Evolutionary conservation across 2,329 filamentous ascomycete species (phyloP).

Genomic region (Claviceps spartinae): DNA sequence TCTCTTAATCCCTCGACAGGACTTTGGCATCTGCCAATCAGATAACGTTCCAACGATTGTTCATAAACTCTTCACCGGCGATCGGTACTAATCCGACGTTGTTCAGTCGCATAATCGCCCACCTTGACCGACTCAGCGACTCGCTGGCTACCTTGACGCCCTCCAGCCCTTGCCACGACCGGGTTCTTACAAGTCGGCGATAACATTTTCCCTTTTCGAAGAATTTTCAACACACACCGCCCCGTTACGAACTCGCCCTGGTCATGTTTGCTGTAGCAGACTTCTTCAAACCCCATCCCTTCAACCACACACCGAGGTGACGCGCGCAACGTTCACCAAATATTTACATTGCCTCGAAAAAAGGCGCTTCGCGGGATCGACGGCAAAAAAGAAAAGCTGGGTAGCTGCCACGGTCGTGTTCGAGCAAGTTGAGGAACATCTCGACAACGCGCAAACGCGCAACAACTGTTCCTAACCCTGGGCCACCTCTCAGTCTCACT

Average conservation of each 20-base stretch:
- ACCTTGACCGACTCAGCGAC: slow-evolving; percentile 2
- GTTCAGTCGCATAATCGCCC: slow-evolving; percentile 11
- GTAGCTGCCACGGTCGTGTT: background rate
- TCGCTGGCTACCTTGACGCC: slow-evolving; percentile 17
- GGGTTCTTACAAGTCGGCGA: slow-evolving; percentile 18
- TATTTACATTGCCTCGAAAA: slow-evolving; percentile 11
- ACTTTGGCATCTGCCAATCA: slow-evolving; percentile 28
- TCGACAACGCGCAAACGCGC: background rate
- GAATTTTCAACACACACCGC: slow-evolving; percentile 10
- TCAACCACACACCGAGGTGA: slow-evolving; percentile 51
- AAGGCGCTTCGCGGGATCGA: background rate
- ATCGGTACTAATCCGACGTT: slow-evolving; percentile 14
- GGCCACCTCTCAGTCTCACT: background rate
- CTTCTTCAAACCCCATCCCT: slow-evolving; percentile 40
- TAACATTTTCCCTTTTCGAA: slow-evolving; percentile 16
- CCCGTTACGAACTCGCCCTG: slow-evolving; percentile 18
- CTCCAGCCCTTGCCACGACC: slow-evolving; percentile 14
- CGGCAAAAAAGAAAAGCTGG: background rate
- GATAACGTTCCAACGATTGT: slow-evolving; percentile 7
- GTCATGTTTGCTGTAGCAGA: slow-evolving; percentile 44
- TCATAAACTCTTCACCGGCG: slow-evolving; percentile 11
- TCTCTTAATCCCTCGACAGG: slow-evolving; percentile 10
- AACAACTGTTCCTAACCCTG: background rate
- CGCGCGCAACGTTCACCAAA: slow-evolving; percentile 34
- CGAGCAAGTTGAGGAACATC: background rate